phyloP scores from a whole-genome alignment of 2,329 filamentous ascomycete species.

The Chaetothyriales sp. region DNA sequence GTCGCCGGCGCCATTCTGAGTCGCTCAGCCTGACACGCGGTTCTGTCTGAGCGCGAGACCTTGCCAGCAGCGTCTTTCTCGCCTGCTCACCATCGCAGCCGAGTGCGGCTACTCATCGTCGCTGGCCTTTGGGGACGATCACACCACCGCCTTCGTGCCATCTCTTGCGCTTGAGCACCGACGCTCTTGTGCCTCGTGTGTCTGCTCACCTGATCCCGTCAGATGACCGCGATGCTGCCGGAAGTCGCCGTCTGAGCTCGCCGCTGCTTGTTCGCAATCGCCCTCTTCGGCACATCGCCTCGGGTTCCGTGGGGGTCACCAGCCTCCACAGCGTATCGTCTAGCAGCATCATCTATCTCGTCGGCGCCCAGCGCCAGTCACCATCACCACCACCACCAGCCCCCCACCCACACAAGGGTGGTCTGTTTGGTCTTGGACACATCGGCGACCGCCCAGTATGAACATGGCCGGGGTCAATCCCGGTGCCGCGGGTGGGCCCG shows the following conservation, averaged over 20 bases:
- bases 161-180: background rate
- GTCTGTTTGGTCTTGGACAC: background rate
- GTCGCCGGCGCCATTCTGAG: background rate
- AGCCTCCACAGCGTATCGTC: background rate
- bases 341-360: background rate
- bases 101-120: background rate
- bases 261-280: background rate
- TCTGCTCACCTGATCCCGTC: background rate
- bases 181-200: background rate
- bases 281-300: background rate
- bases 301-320: background rate
- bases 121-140: background rate
- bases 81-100: background rate
- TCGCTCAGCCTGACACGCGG: background rate
- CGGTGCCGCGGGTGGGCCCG: conserved; percentile 38
- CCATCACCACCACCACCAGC: no score
- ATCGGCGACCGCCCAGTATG: conserved; percentile 24
- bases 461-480: conserved; percentile 45
- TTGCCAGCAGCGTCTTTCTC: background rate
- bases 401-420: no score
- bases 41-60: background rate
- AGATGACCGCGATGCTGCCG: background rate
- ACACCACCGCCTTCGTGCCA: background rate
- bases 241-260: background rate
- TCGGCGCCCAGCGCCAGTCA: background rate